These are phyloP conservation scores for Lactarius sp. DNA, from an alignment of 768 basidiomycete genomes.

Conservation along the genomic window DNA sequence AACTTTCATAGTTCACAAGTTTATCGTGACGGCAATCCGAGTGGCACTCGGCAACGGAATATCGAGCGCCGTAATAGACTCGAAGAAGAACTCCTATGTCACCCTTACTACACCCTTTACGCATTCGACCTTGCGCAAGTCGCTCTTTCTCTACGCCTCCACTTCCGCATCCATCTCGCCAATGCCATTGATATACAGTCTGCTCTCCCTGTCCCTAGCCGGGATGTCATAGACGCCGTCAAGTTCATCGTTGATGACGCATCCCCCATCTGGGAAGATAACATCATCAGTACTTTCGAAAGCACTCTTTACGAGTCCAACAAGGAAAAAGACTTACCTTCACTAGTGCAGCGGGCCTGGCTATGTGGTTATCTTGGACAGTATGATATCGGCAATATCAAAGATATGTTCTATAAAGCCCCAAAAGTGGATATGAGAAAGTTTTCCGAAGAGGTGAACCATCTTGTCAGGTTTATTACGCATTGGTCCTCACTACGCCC, in stretches of 20 bases:
- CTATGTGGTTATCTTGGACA: constrained; percentile 36
- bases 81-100: constrained; percentile 43
- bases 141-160: constrained; percentile 43
- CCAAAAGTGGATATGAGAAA: constrained; percentile 42
- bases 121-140: constrained; percentile 53
- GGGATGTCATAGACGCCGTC: constrained; percentile 42
- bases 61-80: constrained; percentile 31
- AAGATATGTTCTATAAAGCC: constrained; percentile 40
- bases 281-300: constrained; percentile 27
- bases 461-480: not conserved
- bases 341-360: constrained; percentile 31
- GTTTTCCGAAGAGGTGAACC: constrained; percentile 34
- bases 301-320: constrained; percentile 18
- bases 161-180: constrained; percentile 40
- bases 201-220: constrained; percentile 36
- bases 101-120: constrained; percentile 40
- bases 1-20: constrained; percentile 22
- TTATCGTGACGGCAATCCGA: not conserved
- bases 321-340: constrained; percentile 16
- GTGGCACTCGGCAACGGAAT: constrained; percentile 15
- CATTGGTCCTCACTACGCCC: not conserved
- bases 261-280: constrained; percentile 23
- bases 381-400: constrained; percentile 34
- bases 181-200: constrained; percentile 58
- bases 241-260: constrained; percentile 29